These are phyloP conservation scores for Balakata baccata DNA, from an alignment of 345 rosid species.

Conservation along the genomic window DNA sequence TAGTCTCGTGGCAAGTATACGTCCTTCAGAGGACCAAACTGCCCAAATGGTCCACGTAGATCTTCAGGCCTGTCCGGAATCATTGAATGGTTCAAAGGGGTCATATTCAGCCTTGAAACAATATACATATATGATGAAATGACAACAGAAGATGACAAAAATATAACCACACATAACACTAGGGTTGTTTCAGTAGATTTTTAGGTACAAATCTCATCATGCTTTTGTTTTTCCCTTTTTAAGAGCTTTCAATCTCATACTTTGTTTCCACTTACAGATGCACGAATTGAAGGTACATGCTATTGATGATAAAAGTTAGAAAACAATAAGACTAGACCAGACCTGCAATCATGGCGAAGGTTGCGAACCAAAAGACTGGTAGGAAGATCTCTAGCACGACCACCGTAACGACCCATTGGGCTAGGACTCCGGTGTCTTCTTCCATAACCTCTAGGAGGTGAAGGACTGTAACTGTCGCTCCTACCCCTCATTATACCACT, in stretches of 20 bases:
- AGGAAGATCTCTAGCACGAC: slow-evolving; percentile 60
- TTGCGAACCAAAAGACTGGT: slow-evolving; percentile 89
- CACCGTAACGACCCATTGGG: slow-evolving; percentile 52
- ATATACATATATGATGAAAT: not conserved
- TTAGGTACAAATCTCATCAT: not conserved
- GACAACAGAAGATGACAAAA: not conserved
- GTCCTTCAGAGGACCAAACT: slow-evolving; percentile 82
- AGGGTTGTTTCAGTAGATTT: not conserved
- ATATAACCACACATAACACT: not conserved
- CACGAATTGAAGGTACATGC: not conserved
- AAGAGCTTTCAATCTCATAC: not conserved
- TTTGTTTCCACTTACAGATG: not conserved
- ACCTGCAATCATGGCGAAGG: slow-evolving; percentile 80
- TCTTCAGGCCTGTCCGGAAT: slow-evolving; percentile 65
- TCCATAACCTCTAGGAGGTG: slow-evolving; percentile 62
- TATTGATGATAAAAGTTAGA: not conserved
- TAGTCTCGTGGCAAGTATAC: slow-evolving; percentile 87
- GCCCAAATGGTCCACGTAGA: slow-evolving; percentile 68
- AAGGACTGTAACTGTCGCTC: slow-evolving; percentile 73
- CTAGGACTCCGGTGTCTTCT: slow-evolving; percentile 67
- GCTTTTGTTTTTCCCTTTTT: not conserved
- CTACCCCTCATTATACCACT: slow-evolving; percentile 67
- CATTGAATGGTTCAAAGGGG: not conserved
- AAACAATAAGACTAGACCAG: not conserved
- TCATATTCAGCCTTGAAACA: not conserved